Percentiles rank a stretch among this genome's conserved stretches.
These are phyloP conservation scores for Pseudohalonectria lignicola DNA, from an alignment of 2,329 filamentous ascomycete genomes.

Conservation along the genomic window DNA sequence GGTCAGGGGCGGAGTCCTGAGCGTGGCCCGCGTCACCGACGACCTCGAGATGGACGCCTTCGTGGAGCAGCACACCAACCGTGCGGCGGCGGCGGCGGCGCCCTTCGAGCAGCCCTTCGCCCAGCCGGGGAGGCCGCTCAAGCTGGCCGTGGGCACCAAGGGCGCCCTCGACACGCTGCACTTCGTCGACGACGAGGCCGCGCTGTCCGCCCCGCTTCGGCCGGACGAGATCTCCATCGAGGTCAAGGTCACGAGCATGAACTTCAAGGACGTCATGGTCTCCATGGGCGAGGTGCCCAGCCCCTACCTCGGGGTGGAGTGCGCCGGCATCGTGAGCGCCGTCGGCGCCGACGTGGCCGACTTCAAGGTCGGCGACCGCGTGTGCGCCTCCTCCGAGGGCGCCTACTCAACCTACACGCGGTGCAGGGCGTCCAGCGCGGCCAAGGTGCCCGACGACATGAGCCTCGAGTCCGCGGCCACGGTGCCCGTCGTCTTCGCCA, in stretches of 20 bases:
- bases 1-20: conserved; percentile 1
- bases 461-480: conserved; percentile 12
- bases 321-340: conserved; percentile 4
- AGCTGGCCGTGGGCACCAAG: conserved; percentile 10
- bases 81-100: conserved; percentile 1
- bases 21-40: conserved; percentile 2
- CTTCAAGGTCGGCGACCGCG: conserved; percentile 18
- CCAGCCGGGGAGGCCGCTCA: conserved; percentile 8
- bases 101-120: conserved; percentile 5
- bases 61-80: conserved; percentile 6
- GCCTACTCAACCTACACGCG: conserved; percentile 4
- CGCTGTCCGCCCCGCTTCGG: conserved; percentile 1
- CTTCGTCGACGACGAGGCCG: conserved; percentile 9
- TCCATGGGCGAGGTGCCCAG: conserved; percentile 10
- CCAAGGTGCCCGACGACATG: conserved; percentile 14
- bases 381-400: conserved; percentile 11
- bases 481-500: conserved; percentile 14
- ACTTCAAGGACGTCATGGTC: conserved; percentile 22
- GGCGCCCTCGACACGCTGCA: conserved; percentile 15
- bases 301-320: conserved; percentile 13
- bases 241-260: conserved; percentile 15
- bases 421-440: conserved; percentile 3
- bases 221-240: conserved; percentile 13
- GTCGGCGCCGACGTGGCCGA: conserved; percentile 6
- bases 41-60: conserved; percentile 5